Percentiles rank a stretch among this genome's conserved stretches.
Conservation (phyloP, 805 yeast genomes). For the Nakazawaea pomicola region DNA sequence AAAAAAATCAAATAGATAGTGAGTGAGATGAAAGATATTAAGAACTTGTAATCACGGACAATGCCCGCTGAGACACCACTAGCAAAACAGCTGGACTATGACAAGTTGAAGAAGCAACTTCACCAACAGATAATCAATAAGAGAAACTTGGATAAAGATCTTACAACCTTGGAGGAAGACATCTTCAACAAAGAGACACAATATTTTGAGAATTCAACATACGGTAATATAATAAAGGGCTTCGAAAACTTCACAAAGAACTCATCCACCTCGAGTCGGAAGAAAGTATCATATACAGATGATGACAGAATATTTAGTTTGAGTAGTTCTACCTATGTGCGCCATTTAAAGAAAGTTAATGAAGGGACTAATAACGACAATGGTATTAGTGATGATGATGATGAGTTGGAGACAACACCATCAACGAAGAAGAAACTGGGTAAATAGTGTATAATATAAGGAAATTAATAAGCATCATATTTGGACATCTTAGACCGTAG, state of each 20-base stretch:
- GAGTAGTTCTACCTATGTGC: slow-evolving; percentile 65
- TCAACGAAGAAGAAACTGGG: slow-evolving; percentile 6
- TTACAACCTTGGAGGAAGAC: slow-evolving; percentile 64
- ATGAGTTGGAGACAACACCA: slow-evolving; percentile 4
- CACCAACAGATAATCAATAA: slow-evolving; percentile 58
- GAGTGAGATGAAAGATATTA: not conserved
- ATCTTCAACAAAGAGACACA: slow-evolving; percentile 74
- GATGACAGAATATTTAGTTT: slow-evolving; percentile 79
- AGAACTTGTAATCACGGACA: not conserved
- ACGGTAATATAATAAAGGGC: slow-evolving; percentile 87
- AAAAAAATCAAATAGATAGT: not conserved
- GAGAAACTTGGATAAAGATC: slow-evolving; percentile 58
- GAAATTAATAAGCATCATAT: too few relatives aligned
- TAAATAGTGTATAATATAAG: too few relatives aligned
- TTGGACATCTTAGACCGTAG: too few relatives aligned
- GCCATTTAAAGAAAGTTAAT: slow-evolving; percentile 49
- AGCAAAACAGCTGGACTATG: slow-evolving; percentile 47
- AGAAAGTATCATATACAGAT: slow-evolving; percentile 53
- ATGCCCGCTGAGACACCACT: slow-evolving; percentile 10
- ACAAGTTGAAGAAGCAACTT: slow-evolving; percentile 59
- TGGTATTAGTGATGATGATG: slow-evolving; percentile 11
- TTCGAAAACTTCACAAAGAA: slow-evolving; percentile 74
- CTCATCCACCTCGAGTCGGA: slow-evolving; percentile 27
- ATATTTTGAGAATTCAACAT: slow-evolving; percentile 62
- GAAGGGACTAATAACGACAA: slow-evolving; percentile 26